Base-by-base conservation (phyloP, 2,329 filamentous ascomycete species). In the Hymenoscyphus occultus region DNA sequence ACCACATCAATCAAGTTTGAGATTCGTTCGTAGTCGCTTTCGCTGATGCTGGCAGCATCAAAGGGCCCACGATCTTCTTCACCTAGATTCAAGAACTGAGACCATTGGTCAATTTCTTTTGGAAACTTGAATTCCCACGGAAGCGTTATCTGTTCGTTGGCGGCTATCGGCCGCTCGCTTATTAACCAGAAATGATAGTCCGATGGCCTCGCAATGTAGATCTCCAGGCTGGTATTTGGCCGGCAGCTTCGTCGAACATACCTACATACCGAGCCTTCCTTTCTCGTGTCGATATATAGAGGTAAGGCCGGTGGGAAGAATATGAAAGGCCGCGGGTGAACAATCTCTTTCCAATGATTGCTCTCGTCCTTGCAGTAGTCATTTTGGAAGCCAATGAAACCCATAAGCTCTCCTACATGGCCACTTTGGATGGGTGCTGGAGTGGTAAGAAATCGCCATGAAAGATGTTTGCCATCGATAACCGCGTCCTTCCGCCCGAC, bases 111-210 rank as follows among this genome's bases (percentile, higher is more conserved):
- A 1, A 81, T 78, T 67, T 79, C 84, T 74, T 81, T 89, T 71
- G 80, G 85, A 70, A 83, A 84, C 69, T 77, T 85, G 78, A 83
- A 94, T 74, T 87, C 91, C 91, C 82, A 92, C 62, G 80, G 85
- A 71, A 83, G 84, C 32, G 82, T 91, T 72, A 85, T 86, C 72
- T 87, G 85, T 72, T 88, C 86, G 51, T 83, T 81, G 0, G 86
- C 81, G 16, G 83, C 78, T 64, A 98, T 93, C 45, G 89, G 83
- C 62, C 90, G 85, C 71, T 91, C 91, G 71, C 92, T 93, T 65
- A 97, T 87, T 68, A 97, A 89, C 85, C 94, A 97, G 76, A 98
- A 97, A 74, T 95, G 92, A 74, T 94, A 96, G 69, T 94, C 89
- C 0, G 87, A 88, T 3, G 85, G 84, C 58, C 87, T 88, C 1